These are phyloP conservation scores for Cucurbita ficifolia DNA, from an alignment of 306 rosid species.

Conservation along the genomic window DNA sequence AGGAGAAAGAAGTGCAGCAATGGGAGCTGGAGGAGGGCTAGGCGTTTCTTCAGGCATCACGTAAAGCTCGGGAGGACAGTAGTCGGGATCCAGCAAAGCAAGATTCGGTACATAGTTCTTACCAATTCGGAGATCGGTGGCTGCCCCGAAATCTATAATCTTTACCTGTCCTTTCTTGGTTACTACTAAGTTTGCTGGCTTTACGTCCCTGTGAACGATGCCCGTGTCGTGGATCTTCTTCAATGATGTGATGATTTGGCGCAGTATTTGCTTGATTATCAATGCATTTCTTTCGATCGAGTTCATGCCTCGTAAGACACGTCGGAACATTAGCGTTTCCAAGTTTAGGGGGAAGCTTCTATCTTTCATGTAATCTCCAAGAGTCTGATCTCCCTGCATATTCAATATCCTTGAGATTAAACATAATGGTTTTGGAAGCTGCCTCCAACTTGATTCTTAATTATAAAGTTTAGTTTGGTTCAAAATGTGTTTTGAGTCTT, in stretches of 20 bases:
- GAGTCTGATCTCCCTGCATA: constrained; percentile 69
- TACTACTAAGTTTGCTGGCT: constrained; percentile 88
- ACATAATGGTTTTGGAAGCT: constrained; percentile 11
- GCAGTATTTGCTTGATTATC: constrained; percentile 90
- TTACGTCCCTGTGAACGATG: constrained; percentile 86
- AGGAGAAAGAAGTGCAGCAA: constrained; percentile 85
- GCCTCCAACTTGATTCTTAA: constrained; percentile 2
- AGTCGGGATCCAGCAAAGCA: constrained; percentile 71
- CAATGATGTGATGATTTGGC: constrained; percentile 66
- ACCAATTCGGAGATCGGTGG: constrained; percentile 85
- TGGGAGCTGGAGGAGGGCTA: constrained; percentile 81
- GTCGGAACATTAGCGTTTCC: constrained; percentile 83
- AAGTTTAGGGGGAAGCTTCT: constrained; percentile 69
- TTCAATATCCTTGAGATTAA: constrained; percentile 21
- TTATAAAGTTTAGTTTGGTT: no score
- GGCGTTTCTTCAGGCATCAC: constrained; percentile 94
- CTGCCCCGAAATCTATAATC: constrained; percentile 93
- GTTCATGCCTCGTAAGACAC: constrained; percentile 65
- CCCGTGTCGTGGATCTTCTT: constrained; percentile 88
- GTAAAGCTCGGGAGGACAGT: constrained; percentile 79
- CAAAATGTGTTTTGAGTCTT: no score
- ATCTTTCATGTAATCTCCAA: constrained; percentile 75
- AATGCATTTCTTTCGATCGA: constrained; percentile 53
- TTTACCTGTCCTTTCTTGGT: constrained; percentile 66
- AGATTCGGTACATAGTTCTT: constrained; percentile 67